Percentiles rank a stretch among this genome's conserved stretches.
phyloP scores from a whole-genome alignment of 1,284 basidiomycete genomes.

The Leccinum griseonigrum region DNA sequence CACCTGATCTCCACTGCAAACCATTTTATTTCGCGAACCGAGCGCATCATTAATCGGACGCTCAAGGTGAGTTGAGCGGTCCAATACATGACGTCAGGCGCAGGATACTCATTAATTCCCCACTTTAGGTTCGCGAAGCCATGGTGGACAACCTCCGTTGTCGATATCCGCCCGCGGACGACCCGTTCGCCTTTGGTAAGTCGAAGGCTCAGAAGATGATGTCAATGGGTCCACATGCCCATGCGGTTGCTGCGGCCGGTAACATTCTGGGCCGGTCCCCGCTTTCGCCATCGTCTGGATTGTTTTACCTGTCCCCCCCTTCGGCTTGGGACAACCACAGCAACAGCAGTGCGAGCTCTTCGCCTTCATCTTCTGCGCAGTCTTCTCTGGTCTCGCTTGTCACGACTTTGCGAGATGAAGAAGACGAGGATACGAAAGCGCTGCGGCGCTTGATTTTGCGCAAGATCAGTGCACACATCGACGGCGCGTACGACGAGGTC shows the following conservation, averaged over 20 bases:
- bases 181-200: conserved; percentile 19
- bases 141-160: conserved; percentile 29
- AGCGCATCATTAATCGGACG: conserved; percentile 48
- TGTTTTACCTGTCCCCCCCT: conserved; percentile 40
- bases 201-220: not conserved
- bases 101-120: not conserved
- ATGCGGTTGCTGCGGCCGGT: not conserved
- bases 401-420: conserved; percentile 39
- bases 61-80: conserved; percentile 43
- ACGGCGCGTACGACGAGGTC: conserved; percentile 61
- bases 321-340: conserved; percentile 8
- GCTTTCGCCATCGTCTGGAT: conserved; percentile 25
- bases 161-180: conserved; percentile 25
- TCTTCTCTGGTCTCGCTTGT: conserved; percentile 39
- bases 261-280: conserved; percentile 14
- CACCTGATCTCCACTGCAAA: conserved; percentile 50
- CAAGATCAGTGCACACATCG: conserved; percentile 57
- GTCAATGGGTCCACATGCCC: not conserved
- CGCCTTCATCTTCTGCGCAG: conserved; percentile 38
- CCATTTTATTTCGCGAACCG: conserved; percentile 51
- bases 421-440: conserved; percentile 57
- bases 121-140: conserved; percentile 19
- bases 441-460: conserved; percentile 58
- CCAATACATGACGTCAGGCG: not conserved
- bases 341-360: conserved; percentile 29